Conservation (phyloP, 2,329 filamentous ascomycete genomes). For the Pseudogymnoascus sp. region DNA sequence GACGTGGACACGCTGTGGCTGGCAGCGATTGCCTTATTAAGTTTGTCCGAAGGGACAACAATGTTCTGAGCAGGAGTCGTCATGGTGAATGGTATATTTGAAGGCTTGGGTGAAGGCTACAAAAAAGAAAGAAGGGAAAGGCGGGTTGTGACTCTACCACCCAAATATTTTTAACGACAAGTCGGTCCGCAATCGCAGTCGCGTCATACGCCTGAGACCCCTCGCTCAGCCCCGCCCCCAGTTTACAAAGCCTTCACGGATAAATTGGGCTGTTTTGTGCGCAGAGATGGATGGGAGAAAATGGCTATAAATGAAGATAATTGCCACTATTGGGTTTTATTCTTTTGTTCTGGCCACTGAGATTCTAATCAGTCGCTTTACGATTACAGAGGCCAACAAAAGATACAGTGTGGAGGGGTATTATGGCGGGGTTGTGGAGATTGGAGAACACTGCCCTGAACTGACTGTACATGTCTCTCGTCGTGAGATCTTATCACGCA, state of each 20-base stretch:
- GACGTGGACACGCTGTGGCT: slow-evolving; percentile 65
- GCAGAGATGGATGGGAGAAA: not conserved
- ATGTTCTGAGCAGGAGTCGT: slow-evolving; percentile 40
- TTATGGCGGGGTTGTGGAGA: slow-evolving; percentile 2
- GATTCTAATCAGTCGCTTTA: not conserved
- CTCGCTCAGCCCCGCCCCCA: slow-evolving; percentile 3
- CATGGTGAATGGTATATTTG: slow-evolving; percentile 16
- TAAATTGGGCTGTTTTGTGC: not conserved
- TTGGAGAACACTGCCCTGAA: not conserved
- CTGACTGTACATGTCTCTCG: not conserved
- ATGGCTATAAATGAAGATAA: not conserved
- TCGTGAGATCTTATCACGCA: not conserved
- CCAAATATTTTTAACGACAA: slow-evolving; percentile 2
- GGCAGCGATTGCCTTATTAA: slow-evolving; percentile 41
- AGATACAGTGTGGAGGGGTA: not conserved
- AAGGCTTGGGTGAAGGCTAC: not conserved
- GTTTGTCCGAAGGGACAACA: slow-evolving; percentile 26
- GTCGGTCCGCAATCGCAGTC: slow-evolving; percentile 2
- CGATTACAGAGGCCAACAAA: not conserved
- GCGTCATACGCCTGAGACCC: not conserved
- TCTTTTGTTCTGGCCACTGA: not conserved
- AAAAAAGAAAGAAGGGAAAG: not conserved
- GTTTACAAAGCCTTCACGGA: not conserved
- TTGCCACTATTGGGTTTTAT: not conserved
- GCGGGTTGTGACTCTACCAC: slow-evolving; percentile 7